Evolutionary conservation across 2,329 filamentous ascomycete genomes (phyloP).

Genomic region (Ophiostoma ulmi): DNA sequence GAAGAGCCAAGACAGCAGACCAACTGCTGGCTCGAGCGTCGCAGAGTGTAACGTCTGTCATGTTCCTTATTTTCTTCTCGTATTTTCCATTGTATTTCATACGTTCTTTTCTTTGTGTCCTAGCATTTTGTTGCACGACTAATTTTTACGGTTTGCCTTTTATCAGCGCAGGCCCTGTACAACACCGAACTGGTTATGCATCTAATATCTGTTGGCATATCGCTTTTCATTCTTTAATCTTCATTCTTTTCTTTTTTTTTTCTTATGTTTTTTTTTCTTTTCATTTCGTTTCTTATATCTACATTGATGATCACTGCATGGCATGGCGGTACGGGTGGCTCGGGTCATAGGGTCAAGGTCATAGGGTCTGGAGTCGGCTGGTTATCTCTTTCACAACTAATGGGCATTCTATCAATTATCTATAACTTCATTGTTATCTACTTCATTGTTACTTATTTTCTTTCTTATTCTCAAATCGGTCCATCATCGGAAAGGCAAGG

Average conservation of each 20-base stretch:
- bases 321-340: not conserved
- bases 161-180: constrained; percentile 13
- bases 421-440: not conserved
- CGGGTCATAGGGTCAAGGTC: constrained; percentile 8
- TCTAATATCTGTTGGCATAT: not conserved
- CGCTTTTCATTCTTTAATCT: not conserved
- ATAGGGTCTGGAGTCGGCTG: constrained; percentile 6
- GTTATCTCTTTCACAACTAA: not conserved
- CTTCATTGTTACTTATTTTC: not conserved
- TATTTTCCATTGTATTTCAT: not conserved
- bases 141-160: not conserved
- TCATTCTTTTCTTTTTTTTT: constrained; percentile 8
- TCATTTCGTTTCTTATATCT: constrained; percentile 11
- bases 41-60: not conserved
- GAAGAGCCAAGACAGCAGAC: constrained; percentile 29
- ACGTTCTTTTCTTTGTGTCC: not conserved
- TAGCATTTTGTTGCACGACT: not conserved
- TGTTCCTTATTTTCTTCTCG: not conserved
- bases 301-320: constrained; percentile 5
- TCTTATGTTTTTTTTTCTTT: not conserved
- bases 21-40: constrained; percentile 30
- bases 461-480: not conserved
- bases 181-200: not conserved
- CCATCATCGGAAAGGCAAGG: not conserved
- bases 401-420: not conserved